Base-by-base conservation (phyloP, 164 flowering plant genomes). In the Piper betle region DNA sequence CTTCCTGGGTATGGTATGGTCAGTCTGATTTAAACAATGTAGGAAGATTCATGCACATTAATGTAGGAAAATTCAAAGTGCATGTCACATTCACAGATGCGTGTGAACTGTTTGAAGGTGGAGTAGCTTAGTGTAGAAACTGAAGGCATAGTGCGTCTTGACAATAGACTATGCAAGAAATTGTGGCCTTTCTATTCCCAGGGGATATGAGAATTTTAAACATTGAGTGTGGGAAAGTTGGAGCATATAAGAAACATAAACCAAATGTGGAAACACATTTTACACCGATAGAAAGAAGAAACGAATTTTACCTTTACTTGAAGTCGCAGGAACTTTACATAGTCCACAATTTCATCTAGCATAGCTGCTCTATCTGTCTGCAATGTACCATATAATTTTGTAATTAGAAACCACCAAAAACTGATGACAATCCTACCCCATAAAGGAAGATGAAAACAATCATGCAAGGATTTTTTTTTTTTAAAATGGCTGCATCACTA, bases 281-380 rank as follows among this genome's bases (percentile, higher is more conserved):
- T 25, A 25, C 33, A 25, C 6, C 11, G 25, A 16, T 55, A 33
- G 13, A 11, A 55, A 33, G 58, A 38, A 33, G 48, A 39, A 58
- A 58, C 57, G 6, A 25, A 18, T 15, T 39, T 4, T 68, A 76
- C 79, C 74, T 76, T 76, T 16, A 76, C 79, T 63, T 76, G 77
- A 46, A 76, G 74, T 66, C 77, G 66, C 25, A 76, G 59, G 60
- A 76, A 76, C 64, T 70, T 73, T 16, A 76, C 79, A 68, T 76
- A 73, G 40, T 71, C 77, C 61, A 76, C 71, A 66, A 76, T 76
- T 69, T 76, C 79, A 66, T 76, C 79, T 64, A 76, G 77, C 79
- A 76, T 73, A 53, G 74, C 79, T 53, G 79, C 79, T 64, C 74
- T 76, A 64, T 76, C 79, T n/a, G 79, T 70, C 79, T 76, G 71